Percentiles rank a stretch among this genome's conserved stretches.
These are phyloP conservation scores for Leptographium lundbergii DNA, from an alignment of 2,329 filamentous ascomycete genomes.

Conservation along the genomic window DNA sequence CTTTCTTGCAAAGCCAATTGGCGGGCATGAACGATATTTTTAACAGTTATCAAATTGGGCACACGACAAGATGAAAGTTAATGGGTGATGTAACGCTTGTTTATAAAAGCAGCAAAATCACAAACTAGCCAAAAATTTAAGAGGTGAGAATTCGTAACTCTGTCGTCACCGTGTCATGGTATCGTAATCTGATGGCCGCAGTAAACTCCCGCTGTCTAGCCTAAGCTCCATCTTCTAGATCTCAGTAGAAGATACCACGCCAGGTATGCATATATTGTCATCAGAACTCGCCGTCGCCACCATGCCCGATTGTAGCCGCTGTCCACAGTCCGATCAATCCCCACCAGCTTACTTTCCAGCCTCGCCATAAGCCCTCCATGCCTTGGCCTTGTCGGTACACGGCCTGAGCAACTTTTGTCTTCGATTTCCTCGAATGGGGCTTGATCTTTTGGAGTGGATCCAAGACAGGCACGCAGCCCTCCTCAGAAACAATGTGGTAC, in stretches of 20 bases:
- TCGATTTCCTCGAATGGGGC: constrained; percentile 17
- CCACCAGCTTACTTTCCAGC: constrained; percentile 71
- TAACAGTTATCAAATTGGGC: no score
- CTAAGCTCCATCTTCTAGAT: not conserved
- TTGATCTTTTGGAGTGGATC: constrained; percentile 18
- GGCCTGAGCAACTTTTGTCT: constrained; percentile 25
- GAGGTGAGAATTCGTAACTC: constrained; percentile 4
- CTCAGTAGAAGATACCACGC: not conserved
- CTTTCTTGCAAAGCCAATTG: no score
- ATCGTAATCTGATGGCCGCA: not conserved
- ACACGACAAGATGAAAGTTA: not conserved
- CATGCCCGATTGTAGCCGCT: constrained; percentile 48
- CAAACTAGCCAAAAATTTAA: not conserved
- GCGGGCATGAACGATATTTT: no score
- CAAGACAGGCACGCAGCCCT: constrained; percentile 38
- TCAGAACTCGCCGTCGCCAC: constrained; percentile 48
- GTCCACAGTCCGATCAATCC: constrained; percentile 64
- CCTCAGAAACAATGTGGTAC: constrained; percentile 73
- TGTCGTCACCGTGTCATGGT: not conserved
- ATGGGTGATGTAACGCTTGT: not conserved
- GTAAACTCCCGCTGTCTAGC: not conserved
- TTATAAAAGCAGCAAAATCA: not conserved
- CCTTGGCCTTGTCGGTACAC: constrained; percentile 52
- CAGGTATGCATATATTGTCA: not conserved
- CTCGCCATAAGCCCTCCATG: constrained; percentile 54